Evolutionary conservation across 2,329 filamentous ascomycete species (phyloP), one percentile per base, ranked within the genome.

Genomic region (Neurospora crassa): DNA sequence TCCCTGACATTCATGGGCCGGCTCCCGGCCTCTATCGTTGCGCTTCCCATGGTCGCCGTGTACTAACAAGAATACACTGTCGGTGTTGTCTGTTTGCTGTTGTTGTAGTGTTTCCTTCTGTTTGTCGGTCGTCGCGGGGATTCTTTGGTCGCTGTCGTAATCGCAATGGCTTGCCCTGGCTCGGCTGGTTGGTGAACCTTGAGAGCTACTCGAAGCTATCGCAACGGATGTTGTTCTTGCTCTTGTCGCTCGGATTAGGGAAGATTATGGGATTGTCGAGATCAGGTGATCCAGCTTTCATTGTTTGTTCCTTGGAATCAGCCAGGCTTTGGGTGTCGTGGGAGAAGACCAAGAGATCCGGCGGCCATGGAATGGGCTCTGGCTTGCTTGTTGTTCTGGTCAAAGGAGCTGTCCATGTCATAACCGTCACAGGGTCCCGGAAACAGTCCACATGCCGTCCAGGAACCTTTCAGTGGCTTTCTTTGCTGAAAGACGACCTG

Each of bases 1-100:
- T 96, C 91, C 77, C 91, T 90, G 71, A 96, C 87, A 75, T 86
- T 94, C 81, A 91, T 82, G 53, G 94, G 94, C 77, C 83, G 82
- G 69, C 68, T 70, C 10, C 47, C 34, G 16, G 18, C 63, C 34
- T 71, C 59, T 63, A 63, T 63, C 53, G 53, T 63, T 0, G 53
- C 53, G 53, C 53, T 63, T 34, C 53, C 53, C 53, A 63, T 63
- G 24, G 5, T 63, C n/a, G 24, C 16, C 5, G 53, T 63, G 18
- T 2, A 34, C 12, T 1, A 29, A 12, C 24, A 24, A 59, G 24
- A 1, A 3, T 7, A 37, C 34, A 37, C 34, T 37, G 16, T 59
- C 11, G 2, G 47, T 24, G 1, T 59, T 53, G 1, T 29, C 1
- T 29, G 6, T 29, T 8, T 29, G 6, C 12, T 8, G 20, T 29